Conservation (phyloP, 352 stramenopile genomes). For the Achlya hypogyna region DNA sequence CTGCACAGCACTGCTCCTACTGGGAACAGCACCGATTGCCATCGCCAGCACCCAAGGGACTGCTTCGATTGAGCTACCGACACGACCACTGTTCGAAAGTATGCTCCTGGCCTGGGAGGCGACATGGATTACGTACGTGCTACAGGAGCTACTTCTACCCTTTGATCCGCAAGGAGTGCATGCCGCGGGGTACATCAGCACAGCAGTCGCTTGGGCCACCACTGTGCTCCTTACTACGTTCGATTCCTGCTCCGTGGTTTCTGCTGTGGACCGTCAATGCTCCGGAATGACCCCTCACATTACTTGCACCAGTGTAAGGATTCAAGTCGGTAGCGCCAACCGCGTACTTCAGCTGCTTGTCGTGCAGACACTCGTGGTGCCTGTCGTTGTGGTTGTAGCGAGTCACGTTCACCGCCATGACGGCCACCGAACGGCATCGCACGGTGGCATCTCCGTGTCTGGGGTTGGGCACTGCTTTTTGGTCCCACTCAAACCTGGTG, state of each 20-base stretch:
- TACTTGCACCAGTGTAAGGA: not conserved
- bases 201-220: not conserved
- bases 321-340: not conserved
- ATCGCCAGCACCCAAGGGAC: not conserved
- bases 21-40: not conserved
- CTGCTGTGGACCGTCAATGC: not conserved
- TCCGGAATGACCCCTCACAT: not conserved
- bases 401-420: not conserved
- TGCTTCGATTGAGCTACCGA: not conserved
- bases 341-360: not conserved
- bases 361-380: not conserved
- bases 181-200: not conserved
- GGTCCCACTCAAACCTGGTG: not conserved
- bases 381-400: not conserved
- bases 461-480: not conserved
- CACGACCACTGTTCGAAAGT: not conserved
- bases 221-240: not conserved
- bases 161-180: not conserved
- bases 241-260: not conserved
- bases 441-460: not conserved
- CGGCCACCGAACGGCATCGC: not conserved
- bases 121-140: constrained; percentile 2
- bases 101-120: constrained; percentile 1
- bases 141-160: not conserved
- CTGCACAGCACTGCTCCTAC: not conserved